These are phyloP conservation scores for Amaranthus tricolor DNA, from an alignment of 179 eudicot genomes.

Conservation along the genomic window DNA sequence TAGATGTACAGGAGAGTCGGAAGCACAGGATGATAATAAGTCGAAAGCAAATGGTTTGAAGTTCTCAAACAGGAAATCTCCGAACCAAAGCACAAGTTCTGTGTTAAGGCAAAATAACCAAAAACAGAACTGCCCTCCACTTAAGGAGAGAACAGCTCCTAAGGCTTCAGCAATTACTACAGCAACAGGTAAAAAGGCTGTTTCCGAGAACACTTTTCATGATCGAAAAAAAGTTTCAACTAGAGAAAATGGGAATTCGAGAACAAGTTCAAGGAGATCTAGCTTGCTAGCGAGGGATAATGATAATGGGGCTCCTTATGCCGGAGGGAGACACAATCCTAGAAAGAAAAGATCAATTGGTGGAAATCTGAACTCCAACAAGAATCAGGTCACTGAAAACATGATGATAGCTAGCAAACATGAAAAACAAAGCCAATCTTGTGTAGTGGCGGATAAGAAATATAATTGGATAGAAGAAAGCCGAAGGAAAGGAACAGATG, in stretches of 20 bases:
- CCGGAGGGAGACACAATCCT: constrained; percentile 43
- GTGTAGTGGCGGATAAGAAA: constrained; percentile 35
- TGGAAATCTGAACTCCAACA: constrained; percentile 37
- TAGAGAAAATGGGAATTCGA: constrained; percentile 41
- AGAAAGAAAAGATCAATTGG: constrained; percentile 68
- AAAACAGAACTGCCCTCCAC: constrained; percentile 63
- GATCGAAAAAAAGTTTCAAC: constrained; percentile 33
- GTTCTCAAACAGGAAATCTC: constrained; percentile 48
- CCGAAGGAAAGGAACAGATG: constrained; percentile 69
- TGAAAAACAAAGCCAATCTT: constrained; percentile 40
- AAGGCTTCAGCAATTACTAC: constrained; percentile 39
- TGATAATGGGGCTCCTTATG: constrained; percentile 42
- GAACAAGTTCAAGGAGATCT: constrained; percentile 54
- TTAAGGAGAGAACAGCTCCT: constrained; percentile 44
- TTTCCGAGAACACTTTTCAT: constrained; percentile 42
- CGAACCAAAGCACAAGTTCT: constrained; percentile 31
- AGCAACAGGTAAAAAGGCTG: constrained; percentile 43
- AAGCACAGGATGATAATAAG: constrained; percentile 40
- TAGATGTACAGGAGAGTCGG: constrained; percentile 34
- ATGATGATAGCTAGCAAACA: constrained; percentile 30
- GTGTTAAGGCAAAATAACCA: constrained; percentile 84
- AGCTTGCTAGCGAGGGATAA: constrained; percentile 44
- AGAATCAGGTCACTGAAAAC: constrained; percentile 30
- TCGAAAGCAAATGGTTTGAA: constrained; percentile 42
- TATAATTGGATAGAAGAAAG: constrained; percentile 53